phyloP scores from a whole-genome alignment of 345 rosid genomes.

The Bruguiera gymnorhiza region DNA sequence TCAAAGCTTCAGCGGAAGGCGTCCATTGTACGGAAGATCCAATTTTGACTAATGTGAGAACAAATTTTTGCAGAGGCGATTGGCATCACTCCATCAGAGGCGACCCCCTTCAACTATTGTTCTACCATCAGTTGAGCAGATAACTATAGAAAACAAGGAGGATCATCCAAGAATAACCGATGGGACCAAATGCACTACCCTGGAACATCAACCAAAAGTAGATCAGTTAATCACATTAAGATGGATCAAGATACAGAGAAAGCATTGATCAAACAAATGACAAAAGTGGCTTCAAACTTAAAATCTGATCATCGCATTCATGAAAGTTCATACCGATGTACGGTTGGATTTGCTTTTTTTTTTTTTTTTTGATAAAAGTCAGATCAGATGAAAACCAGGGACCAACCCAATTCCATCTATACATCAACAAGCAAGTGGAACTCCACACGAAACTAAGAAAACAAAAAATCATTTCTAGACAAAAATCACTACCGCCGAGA shows the following conservation, averaged over 20 bases:
- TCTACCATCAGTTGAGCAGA: constrained; percentile 3
- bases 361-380: not conserved
- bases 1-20: not conserved
- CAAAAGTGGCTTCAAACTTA: not conserved
- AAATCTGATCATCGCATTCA: not conserved
- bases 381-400: not conserved
- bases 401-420: constrained; percentile 7
- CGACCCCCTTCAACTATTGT: not conserved
- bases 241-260: not conserved
- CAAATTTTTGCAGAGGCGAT: not conserved
- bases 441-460: constrained; percentile 3
- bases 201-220: constrained; percentile 15
- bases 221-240: constrained; percentile 12
- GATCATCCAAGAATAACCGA: constrained; percentile 15
- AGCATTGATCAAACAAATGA: not conserved
- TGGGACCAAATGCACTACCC: constrained; percentile 18
- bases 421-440: constrained; percentile 5
- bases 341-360: not conserved
- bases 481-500: not conserved
- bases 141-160: not conserved
- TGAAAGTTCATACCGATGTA: not conserved
- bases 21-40: not conserved
- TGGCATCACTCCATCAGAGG: not conserved
- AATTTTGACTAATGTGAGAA: not conserved
- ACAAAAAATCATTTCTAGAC: not conserved